phyloP scores from a whole-genome alignment of 192 early-diverging fungal genomes.

The Geranomyces michiganensis region DNA sequence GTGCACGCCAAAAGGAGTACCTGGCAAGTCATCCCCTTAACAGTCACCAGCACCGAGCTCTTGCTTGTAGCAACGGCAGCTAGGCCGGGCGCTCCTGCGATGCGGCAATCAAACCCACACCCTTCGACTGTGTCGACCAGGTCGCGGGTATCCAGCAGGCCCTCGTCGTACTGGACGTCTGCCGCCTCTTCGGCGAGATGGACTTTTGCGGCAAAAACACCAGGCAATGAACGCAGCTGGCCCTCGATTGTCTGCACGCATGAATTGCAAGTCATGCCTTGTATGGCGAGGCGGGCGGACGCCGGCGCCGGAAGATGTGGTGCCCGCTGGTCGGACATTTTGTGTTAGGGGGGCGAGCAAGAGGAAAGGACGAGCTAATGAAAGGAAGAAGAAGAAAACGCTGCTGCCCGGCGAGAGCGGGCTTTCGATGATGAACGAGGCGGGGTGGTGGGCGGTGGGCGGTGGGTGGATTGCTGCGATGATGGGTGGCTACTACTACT shows the following conservation, averaged over 20 bases:
- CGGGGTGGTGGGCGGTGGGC: too few species aligned
- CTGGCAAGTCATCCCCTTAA: constrained; percentile 31
- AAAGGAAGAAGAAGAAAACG: too few species aligned
- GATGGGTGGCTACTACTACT: too few species aligned
- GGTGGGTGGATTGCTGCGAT: too few species aligned
- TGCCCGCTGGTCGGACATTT: too few species aligned
- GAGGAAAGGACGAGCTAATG: too few species aligned
- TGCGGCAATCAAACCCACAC: constrained; percentile 5
- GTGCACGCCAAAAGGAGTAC: constrained; percentile 7
- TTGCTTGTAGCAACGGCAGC: background rate
- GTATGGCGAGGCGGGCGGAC: constrained; percentile 18
- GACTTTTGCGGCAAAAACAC: constrained; percentile 8
- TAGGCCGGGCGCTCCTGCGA: background rate
- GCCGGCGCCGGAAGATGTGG: background rate
- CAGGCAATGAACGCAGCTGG: constrained; percentile 14
- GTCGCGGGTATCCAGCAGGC: background rate
- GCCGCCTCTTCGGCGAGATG: background rate
- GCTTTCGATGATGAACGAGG: too few species aligned
- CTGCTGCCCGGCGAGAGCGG: too few species aligned
- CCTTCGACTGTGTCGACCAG: background rate
- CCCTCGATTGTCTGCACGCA: constrained; percentile 36
- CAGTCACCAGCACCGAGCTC: constrained; percentile 16
- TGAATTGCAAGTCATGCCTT: constrained; percentile 47
- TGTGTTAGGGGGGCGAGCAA: too few species aligned
- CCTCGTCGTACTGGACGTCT: background rate